Base-by-base conservation (phyloP, 2,329 filamentous ascomycete genomes). In the Beauveria bassiana region DNA sequence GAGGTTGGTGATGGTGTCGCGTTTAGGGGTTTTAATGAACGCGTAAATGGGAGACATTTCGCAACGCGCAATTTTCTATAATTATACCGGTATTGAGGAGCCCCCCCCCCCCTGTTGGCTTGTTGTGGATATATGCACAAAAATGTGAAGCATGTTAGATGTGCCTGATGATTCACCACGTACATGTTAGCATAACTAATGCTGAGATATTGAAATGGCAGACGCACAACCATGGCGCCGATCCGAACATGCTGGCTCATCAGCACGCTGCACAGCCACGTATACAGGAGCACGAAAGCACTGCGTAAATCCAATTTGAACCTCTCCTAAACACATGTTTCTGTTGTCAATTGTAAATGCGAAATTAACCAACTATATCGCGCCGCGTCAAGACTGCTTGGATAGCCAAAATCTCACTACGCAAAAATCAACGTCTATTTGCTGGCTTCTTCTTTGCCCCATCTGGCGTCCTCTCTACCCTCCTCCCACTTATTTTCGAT, bases 401-500 rank as follows among this genome's bases (percentile, higher is more conserved):
- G 24, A 20, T 46, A 22, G n/a, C 43, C 12, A 24, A 24, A 14
- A 3, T 6, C 3, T 46, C 20, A 22, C n/a, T 10, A 24, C 42
- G 6, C 9, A 12, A 7, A 38, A 16, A 1, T 3, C 26, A 5
- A 42, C 12, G 31, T 5, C 24, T 53, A 54, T 20, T 61, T 50
- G 9, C 16, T 49, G 14, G 52, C 12, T 18, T 71, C 75, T 52
- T 81, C 78, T 45, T 77, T 84, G 57, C 89, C 89, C 93, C 93
- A 97, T 71, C 93, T 81, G 57, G 85, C 84, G 34, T 85, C 88
- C 78, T 98, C 93, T 68, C 97, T 90, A 10, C 91, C 93, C 5
- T 86, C 87, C 62, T 82, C 81, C 92, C 95, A 97, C 31, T 85
- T 80, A 67, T 89, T 88, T 76, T 98, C 93, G 5, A 88, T 81